phyloP scores from a whole-genome alignment of 2,329 filamentous ascomycete genomes.

The Chalara sp. region DNA sequence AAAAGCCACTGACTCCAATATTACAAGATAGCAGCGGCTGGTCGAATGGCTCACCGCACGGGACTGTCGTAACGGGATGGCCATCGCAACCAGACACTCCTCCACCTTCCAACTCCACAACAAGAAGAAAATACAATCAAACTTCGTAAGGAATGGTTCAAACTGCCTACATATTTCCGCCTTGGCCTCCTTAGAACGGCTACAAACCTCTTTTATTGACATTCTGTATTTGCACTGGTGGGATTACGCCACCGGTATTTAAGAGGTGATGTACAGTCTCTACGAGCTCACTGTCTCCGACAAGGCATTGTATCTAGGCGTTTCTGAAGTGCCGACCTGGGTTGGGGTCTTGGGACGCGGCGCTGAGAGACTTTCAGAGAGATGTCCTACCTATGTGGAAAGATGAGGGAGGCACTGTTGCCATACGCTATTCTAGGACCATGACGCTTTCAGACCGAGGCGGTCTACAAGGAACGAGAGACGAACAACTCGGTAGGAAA shows the following conservation, averaged over 20 bases:
- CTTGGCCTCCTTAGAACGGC: conserved; percentile 37
- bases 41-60: conserved; percentile 49
- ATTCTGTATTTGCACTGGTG: conserved; percentile 30
- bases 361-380: conserved; percentile 53
- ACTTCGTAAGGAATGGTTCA: conserved; percentile 11
- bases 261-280: conserved; percentile 60
- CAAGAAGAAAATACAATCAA: conserved; percentile 8
- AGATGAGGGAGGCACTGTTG: conserved; percentile 42
- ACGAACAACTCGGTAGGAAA: conserved; percentile 31
- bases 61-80: conserved; percentile 41
- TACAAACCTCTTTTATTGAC: conserved; percentile 63
- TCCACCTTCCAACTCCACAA: conserved; percentile 19
- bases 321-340: conserved; percentile 64
- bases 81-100: conserved; percentile 48
- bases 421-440: conserved; percentile 45
- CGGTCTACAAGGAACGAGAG: conserved; percentile 32
- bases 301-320: conserved; percentile 60
- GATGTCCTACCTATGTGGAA: conserved; percentile 53
- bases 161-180: conserved; percentile 10
- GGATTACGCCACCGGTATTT: conserved; percentile 54
- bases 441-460: conserved; percentile 40
- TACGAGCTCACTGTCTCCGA: conserved; percentile 50
- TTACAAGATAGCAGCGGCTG: conserved; percentile 31
- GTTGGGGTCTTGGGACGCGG: conserved; percentile 55
- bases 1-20: too few species aligned